phyloP scores from a whole-genome alignment of 352 stramenopile species.

The Albugo laibachii region DNA sequence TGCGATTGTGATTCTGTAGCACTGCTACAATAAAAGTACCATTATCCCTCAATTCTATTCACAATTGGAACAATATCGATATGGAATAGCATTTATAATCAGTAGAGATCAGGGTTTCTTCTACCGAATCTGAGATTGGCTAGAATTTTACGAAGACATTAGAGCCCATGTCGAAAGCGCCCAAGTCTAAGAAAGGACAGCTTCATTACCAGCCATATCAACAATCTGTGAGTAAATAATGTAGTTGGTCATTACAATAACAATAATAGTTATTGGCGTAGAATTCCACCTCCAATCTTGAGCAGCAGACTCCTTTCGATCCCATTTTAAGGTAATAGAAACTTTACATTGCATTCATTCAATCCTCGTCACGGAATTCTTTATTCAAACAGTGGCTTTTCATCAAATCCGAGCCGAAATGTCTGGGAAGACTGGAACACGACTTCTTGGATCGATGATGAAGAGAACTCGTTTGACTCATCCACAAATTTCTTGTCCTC shows the following conservation, averaged over 20 bases:
- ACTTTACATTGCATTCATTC: neutral
- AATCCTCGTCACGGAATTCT: neutral
- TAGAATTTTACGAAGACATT: neutral
- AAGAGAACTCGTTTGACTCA: neutral
- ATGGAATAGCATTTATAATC: too few species aligned
- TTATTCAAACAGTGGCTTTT: constrained; percentile 25
- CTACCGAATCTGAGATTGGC: too few species aligned
- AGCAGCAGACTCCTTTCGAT: neutral
- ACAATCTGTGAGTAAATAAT: neutral
- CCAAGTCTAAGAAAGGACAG: constrained; percentile 49
- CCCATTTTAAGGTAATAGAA: neutral
- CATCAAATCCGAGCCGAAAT: constrained; percentile 65
- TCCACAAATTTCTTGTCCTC: neutral
- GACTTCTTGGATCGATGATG: constrained; percentile 1
- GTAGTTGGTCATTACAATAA: neutral
- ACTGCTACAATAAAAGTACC: too few species aligned
- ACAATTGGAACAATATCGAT: too few species aligned
- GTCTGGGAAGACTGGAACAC: constrained; percentile 77
- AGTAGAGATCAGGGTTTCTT: too few species aligned
- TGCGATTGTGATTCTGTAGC: too few species aligned
- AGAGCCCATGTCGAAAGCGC: constrained; percentile 46
- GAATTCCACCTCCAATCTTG: neutral
- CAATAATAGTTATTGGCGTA: neutral
- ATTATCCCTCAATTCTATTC: too few species aligned
- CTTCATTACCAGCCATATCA: constrained; percentile 73